phyloP scores from a whole-genome alignment of 106 monocot species.

The Apostasia ramifera region DNA sequence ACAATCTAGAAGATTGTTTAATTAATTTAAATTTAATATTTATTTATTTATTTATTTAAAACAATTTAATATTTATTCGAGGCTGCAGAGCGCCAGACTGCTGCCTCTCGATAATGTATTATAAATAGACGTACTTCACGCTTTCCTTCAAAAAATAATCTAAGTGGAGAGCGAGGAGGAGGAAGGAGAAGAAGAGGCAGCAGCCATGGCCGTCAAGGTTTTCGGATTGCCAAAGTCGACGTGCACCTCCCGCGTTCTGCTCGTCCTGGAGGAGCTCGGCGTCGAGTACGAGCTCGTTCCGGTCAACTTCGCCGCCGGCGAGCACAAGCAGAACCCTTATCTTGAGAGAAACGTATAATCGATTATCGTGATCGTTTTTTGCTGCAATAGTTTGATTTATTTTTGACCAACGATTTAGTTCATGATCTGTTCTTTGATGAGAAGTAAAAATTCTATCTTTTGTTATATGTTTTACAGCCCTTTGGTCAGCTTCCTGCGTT shows the following conservation, averaged over 20 bases:
- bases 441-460: too few species aligned
- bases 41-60: too few species aligned
- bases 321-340: slow-evolving; percentile 28
- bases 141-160: too few species aligned
- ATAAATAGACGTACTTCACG: too few species aligned
- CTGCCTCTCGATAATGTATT: too few species aligned
- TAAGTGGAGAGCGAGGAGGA: too few species aligned
- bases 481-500: background rate
- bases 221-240: slow-evolving; percentile 18
- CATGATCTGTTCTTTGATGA: too few species aligned
- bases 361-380: background rate
- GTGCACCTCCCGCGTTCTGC: slow-evolving; percentile 17
- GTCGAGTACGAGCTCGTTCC: slow-evolving; percentile 26
- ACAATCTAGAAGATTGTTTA: too few species aligned
- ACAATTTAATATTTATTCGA: too few species aligned
- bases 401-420: background rate
- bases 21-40: too few species aligned
- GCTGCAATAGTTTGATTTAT: background rate
- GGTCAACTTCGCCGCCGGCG: slow-evolving; percentile 24
- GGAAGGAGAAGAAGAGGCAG: background rate
- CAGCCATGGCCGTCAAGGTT: slow-evolving; percentile 10
- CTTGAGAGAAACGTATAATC: slow-evolving; percentile 20
- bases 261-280: slow-evolving; percentile 26
- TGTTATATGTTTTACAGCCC: background rate
- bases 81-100: too few species aligned